Base-by-base conservation (phyloP, 108 stramenopile genomes). In the Pseudonitzschia delicatissima region DNA sequence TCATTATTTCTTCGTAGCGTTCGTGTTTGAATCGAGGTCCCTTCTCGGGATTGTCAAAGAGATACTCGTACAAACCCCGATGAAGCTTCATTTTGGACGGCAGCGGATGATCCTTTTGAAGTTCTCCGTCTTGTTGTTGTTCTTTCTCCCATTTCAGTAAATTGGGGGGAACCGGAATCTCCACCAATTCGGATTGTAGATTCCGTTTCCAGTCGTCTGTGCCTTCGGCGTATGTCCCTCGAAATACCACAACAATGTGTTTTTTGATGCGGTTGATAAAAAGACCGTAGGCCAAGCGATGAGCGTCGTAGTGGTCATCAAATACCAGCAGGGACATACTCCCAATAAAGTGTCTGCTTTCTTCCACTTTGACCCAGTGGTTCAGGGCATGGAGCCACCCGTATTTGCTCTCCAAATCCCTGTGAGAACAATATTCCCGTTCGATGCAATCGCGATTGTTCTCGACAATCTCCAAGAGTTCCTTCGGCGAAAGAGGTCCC, bases 51-150 rank as follows among this genome's bases (percentile, higher is more conserved):
- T 62, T 57, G 18, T 67, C 64, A 55, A 84, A 71, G 3, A 87
- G 52, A 74, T 88, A 88, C 27, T 85, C 75, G 58, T 78, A 84
- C n/a, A 84, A 84, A 36, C 87, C 87, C 33, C 64, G 34, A 50
- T 88, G 87, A 11, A 88, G 45, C 8, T 74, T 65, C 34, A 84
- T 26, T 50, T 23, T 40, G 62, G 18, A 17, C 74, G 75, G 35
- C 65, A 61, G 0, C 76, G 81, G 20, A 63, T 55, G 21, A 57
- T 64, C 1, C 78, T 57, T 64, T 59, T 31, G 35, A 44, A 65
- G 21, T 52, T 45, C 34, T 51, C 55, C 34, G 27, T 39, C 51
- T 70, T 37, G 7, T 55, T 26, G 29, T 67, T 67, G 42, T 42
- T 35, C 48, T 47, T 49, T 34, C 36, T 49, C 49, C 45, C 57